Conservation (phyloP, 1,139 yeast species). For the Hemisphaericaspora xylofermentans region DNA sequence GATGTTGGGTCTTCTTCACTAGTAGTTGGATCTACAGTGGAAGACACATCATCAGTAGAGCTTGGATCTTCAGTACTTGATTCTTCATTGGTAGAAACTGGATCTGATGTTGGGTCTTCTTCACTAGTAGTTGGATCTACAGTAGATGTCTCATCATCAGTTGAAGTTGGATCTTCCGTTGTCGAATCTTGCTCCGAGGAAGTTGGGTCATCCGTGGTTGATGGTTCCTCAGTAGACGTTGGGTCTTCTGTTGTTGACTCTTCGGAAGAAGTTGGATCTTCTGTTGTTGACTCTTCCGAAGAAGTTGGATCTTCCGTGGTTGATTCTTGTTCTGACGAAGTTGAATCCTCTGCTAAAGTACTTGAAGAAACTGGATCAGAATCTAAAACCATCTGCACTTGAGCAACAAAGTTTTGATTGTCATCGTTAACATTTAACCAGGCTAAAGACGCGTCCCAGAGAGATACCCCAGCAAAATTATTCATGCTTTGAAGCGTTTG, state of each 20-base stretch:
- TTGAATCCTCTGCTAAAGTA: slow-evolving; percentile 6
- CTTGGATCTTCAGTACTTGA: slow-evolving; percentile 9
- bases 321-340: slow-evolving; percentile 7
- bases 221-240: slow-evolving; percentile 8
- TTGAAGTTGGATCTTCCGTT: slow-evolving; percentile 7
- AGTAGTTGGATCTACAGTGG: slow-evolving; percentile 9
- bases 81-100: slow-evolving; percentile 9
- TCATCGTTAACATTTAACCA: slow-evolving; percentile 44
- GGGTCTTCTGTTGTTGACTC: slow-evolving; percentile 8
- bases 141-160: slow-evolving; percentile 5
- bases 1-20: slow-evolving; percentile 4
- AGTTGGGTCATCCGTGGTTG: slow-evolving; percentile 4
- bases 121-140: slow-evolving; percentile 9
- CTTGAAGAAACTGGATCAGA: slow-evolving; percentile 13
- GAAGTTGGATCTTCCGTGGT: slow-evolving; percentile 8
- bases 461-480: slow-evolving; percentile 77
- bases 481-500: slow-evolving; percentile 39
- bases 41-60: slow-evolving; percentile 6
- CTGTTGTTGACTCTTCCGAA: slow-evolving; percentile 6
- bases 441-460: slow-evolving; percentile 95
- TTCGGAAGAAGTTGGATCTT: slow-evolving; percentile 8
- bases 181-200: slow-evolving; percentile 7
- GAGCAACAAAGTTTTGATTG: slow-evolving; percentile 16
- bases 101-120: slow-evolving; percentile 7
- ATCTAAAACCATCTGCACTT: slow-evolving; percentile 14